Evolutionary conservation across 2,329 filamentous ascomycete species (phyloP).

Genomic region (Scleromitrula shiraiana): DNA sequence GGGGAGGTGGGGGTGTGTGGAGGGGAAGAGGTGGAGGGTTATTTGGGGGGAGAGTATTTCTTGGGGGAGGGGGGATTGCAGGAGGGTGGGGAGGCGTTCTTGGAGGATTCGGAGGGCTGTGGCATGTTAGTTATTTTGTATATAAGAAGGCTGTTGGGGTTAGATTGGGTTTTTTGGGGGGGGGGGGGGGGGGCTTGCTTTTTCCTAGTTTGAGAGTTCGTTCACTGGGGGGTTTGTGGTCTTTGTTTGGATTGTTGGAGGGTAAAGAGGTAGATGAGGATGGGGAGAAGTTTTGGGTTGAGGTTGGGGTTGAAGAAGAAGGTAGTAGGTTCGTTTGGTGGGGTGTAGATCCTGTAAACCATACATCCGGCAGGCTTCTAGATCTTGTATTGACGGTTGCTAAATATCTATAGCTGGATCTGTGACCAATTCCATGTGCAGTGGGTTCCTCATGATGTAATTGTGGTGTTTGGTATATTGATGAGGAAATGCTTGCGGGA

Average conservation of each 20-base stretch:
- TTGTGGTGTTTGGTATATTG: conserved; percentile 3
- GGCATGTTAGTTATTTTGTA: conserved; percentile 9
- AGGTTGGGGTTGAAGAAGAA: too few species aligned
- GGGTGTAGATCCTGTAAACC: conserved; percentile 36
- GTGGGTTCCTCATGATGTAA: background rate
- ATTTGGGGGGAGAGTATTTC: conserved; percentile 71
- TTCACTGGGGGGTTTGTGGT: conserved; percentile 41
- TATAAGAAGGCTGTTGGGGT: too few species aligned
- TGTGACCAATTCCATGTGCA: conserved; percentile 7
- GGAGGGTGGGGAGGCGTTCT: conserved; percentile 57
- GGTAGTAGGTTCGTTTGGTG: conserved; percentile 10
- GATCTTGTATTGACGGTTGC: conserved; percentile 22
- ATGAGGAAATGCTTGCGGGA: background rate
- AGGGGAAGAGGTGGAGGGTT: conserved; percentile 61
- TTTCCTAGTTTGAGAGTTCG: conserved; percentile 46
- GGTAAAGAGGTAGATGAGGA: too few species aligned
- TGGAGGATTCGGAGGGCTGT: conserved; percentile 57
- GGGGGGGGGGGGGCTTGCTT: conserved; percentile 19
- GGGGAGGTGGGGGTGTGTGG: conserved; percentile 80
- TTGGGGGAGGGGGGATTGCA: conserved; percentile 60
- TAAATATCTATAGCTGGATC: too few species aligned
- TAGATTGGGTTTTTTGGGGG: background rate
- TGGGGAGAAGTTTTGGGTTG: too few species aligned
- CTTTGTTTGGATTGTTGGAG: background rate
- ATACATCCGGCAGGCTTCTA: conserved; percentile 31